Percentiles rank a stretch among this genome's conserved stretches.
These are phyloP conservation scores for Xerocomellus dryophilus DNA, from an alignment of 768 basidiomycete genomes.

Conservation along the genomic window DNA sequence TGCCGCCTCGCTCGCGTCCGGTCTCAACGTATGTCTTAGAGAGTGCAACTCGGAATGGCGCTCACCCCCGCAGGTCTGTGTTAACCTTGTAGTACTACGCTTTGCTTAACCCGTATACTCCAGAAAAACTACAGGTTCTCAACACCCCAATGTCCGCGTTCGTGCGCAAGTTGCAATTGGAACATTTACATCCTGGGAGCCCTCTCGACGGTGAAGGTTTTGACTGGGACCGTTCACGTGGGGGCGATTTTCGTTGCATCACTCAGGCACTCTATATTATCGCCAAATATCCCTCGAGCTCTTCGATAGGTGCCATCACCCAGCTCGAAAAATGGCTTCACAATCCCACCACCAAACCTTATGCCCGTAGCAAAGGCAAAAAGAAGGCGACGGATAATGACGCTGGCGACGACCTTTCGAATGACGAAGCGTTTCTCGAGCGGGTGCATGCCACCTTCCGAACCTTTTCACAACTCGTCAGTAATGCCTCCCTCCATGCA, in stretches of 20 bases:
- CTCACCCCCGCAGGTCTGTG: constrained; percentile 61
- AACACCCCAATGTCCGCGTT: constrained; percentile 55
- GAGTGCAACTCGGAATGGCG: constrained; percentile 78
- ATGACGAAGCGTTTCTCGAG: constrained; percentile 33
- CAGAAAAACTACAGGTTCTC: constrained; percentile 69
- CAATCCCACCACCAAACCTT: constrained; percentile 13
- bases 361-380: constrained; percentile 12
- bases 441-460: constrained; percentile 43
- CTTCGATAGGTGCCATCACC: constrained; percentile 30
- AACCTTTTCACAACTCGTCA: constrained; percentile 46
- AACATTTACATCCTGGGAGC: constrained; percentile 42
- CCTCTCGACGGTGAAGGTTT: constrained; percentile 36
- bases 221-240: constrained; percentile 51
- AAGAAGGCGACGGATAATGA: constrained; percentile 18
- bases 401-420: constrained; percentile 22
- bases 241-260: constrained; percentile 57
- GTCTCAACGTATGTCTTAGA: constrained; percentile 35
- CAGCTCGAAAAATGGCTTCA: constrained; percentile 54
- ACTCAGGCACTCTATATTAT: constrained; percentile 53
- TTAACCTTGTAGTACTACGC: not conserved
- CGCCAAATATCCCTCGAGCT: constrained; percentile 38
- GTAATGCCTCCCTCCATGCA: constrained; percentile 32
- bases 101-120: not conserved
- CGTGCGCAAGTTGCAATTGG: constrained; percentile 51
- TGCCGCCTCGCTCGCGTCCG: not conserved